phyloP scores from a whole-genome alignment of 768 basidiomycete species.

The Cyathus striatus region DNA sequence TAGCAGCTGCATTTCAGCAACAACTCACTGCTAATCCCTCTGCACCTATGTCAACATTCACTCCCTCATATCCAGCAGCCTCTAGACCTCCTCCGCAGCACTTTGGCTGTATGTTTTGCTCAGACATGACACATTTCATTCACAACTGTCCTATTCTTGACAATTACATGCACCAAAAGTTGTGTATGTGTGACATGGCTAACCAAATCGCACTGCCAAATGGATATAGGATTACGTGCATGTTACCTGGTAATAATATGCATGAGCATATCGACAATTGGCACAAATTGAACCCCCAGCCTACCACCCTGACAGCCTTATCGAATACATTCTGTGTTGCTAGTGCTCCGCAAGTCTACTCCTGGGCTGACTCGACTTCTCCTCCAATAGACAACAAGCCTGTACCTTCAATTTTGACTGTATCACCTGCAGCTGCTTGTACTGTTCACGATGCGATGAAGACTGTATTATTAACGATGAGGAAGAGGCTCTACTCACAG shows the following conservation, averaged over 20 bases:
- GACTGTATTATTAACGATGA: too few relatives aligned
- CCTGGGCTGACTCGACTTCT: background rate
- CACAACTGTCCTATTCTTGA: constrained; percentile 13
- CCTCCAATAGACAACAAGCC: too few relatives aligned
- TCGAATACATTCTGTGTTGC: background rate
- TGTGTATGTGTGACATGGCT: constrained; percentile 14
- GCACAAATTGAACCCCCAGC: constrained; percentile 9
- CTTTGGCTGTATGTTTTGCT: constrained; percentile 13
- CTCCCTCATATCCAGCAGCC: too few relatives aligned
- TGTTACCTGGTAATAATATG: constrained; percentile 4
- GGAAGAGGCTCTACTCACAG: too few relatives aligned
- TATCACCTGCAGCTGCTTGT: too few relatives aligned
- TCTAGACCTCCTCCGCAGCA: constrained; percentile 10
- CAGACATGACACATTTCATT: constrained; percentile 14
- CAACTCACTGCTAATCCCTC: too few relatives aligned
- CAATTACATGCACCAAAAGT: constrained; percentile 11
- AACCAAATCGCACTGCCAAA: constrained; percentile 16
- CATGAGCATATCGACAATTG: constrained; percentile 10
- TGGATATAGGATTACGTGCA: constrained; percentile 15
- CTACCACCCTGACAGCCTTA: background rate
- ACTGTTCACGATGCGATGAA: too few relatives aligned
- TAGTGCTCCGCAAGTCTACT: too few relatives aligned
- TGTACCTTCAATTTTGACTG: too few relatives aligned
- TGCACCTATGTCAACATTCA: too few relatives aligned
- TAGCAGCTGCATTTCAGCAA: too few relatives aligned